Evolutionary conservation across 345 rosid genomes (phyloP), one percentile per base, ranked within the genome.

Genomic region (Hibiscus mutabilis): DNA sequence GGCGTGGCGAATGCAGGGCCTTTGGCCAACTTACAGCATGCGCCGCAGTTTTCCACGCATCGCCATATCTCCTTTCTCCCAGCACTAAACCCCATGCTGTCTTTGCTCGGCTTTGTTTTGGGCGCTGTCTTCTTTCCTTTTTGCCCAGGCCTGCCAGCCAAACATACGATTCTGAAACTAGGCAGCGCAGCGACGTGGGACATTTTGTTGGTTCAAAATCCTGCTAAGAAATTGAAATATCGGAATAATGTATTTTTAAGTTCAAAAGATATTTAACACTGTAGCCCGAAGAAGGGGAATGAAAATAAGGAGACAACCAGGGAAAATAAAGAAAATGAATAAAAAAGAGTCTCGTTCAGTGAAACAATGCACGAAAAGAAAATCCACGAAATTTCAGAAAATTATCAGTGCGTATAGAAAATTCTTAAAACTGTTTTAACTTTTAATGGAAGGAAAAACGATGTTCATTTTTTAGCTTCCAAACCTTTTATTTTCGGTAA

Each of bases 21-120:
- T 68, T 89, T 93, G n/a, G 77, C 94, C 22, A 93, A 75, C 84
- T 91, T 89, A 84, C 98, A 93, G 76, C 97, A 91, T 6, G 98
- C 96, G 27, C 97, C 97, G 57, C 97, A 91, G 2, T 85, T 79
- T 64, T 88, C 89, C 7, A 83, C 80, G 79, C 98, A 93, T 37
- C 84, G 62, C 97, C 98, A 93, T 5, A 75, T 42, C 69, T 89
- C 94, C 78, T 73, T 77, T 69, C 79, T 72, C 69, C 73, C 69
- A 9, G 70, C 65, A 9, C 84, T 80, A 21, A 84, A 85, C n/a
- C 92, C 90, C 6, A 53, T 74, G 51, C 42, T 19, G 70, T 65
- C 35, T 53, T 73, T 44, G 79, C 68, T 40, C 25, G 42, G 24
- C 52, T 31, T 59, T 64, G 68, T 53, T 46, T 73, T 60, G 0